These are phyloP conservation scores for Pythium vanterpoolii DNA, from an alignment of 352 stramenopile species.

Conservation along the genomic window DNA sequence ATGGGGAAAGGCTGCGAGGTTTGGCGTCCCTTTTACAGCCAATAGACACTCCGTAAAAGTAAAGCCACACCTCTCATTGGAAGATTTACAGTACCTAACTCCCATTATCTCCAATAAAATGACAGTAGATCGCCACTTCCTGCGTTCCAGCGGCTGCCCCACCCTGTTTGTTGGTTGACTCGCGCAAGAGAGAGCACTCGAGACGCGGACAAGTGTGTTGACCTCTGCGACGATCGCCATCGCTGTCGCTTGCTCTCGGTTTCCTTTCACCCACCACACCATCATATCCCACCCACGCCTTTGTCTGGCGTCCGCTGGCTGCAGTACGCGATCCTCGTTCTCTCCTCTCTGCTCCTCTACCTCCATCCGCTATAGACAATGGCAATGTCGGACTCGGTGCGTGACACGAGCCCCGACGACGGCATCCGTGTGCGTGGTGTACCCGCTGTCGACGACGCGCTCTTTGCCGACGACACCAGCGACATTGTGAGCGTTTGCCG, in stretches of 20 bases:
- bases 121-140: conserved; percentile 2
- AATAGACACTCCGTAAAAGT: not conserved
- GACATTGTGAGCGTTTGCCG: conserved; percentile 20
- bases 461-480: conserved; percentile 16
- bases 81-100: not conserved
- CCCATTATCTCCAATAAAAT: conserved; percentile 17
- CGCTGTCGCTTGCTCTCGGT: not conserved
- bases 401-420: conserved; percentile 33
- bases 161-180: conserved; percentile 7
- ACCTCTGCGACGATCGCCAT: not conserved
- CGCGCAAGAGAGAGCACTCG: conserved; percentile 17
- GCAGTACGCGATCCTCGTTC: not conserved
- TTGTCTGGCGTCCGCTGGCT: not conserved
- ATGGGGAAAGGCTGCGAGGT: conserved; percentile 4
- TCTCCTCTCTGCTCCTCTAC: not conserved
- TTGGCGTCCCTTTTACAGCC: not conserved
- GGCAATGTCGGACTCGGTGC: conserved; percentile 34
- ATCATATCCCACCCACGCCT: no score
- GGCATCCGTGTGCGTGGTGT: conserved; percentile 28
- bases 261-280: not conserved
- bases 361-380: conserved; percentile 22
- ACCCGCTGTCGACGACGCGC: conserved; percentile 16
- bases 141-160: conserved; percentile 23
- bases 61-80: not conserved
- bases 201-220: not conserved